Evolutionary conservation across 495 filamentous ascomycete species (phyloP).

Genomic region (Aspergillus heteromorphus): DNA sequence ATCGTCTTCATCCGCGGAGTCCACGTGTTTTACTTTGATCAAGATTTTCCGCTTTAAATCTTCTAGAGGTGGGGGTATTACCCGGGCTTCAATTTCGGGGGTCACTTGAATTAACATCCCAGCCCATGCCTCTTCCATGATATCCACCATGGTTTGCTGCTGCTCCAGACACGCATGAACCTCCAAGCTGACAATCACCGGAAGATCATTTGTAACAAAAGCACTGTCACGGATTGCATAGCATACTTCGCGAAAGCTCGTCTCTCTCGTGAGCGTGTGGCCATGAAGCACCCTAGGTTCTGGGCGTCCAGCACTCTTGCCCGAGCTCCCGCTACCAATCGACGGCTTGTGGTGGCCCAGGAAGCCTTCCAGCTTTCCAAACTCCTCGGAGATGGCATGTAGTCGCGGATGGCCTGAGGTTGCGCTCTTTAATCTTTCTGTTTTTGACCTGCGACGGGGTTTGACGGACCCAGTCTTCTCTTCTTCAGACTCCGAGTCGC

Average conservation of each 20-base stretch:
- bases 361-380: slow-evolving; percentile 20
- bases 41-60: slow-evolving; percentile 73
- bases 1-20: slow-evolving; percentile 25
- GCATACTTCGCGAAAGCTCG: slow-evolving; percentile 81
- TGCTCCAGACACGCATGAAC: slow-evolving; percentile 75
- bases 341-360: slow-evolving; percentile 18
- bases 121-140: slow-evolving; percentile 76
- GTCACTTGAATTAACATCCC: slow-evolving; percentile 59
- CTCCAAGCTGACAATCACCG: slow-evolving; percentile 84
- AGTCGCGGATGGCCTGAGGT: slow-evolving; percentile 10
- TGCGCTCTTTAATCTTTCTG: slow-evolving; percentile 15
- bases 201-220: slow-evolving; percentile 68
- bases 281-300: slow-evolving; percentile 86
- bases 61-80: slow-evolving; percentile 56
- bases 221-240: slow-evolving; percentile 70
- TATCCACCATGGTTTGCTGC: slow-evolving; percentile 83
- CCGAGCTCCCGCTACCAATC: slow-evolving; percentile 16
- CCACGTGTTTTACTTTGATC: slow-evolving; percentile 78
- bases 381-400: slow-evolving; percentile 13
- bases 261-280: slow-evolving; percentile 81
- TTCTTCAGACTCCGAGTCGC: slow-evolving; percentile 19
- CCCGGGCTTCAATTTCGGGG: slow-evolving; percentile 38
- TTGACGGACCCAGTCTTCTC: slow-evolving; percentile 6
- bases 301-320: slow-evolving; percentile 25
- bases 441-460: slow-evolving; percentile 17